Evolutionary conservation across 2,329 filamentous ascomycete genomes (phyloP), one percentile per base, ranked within the genome.

Genomic region (Fusarium xylarioides): DNA sequence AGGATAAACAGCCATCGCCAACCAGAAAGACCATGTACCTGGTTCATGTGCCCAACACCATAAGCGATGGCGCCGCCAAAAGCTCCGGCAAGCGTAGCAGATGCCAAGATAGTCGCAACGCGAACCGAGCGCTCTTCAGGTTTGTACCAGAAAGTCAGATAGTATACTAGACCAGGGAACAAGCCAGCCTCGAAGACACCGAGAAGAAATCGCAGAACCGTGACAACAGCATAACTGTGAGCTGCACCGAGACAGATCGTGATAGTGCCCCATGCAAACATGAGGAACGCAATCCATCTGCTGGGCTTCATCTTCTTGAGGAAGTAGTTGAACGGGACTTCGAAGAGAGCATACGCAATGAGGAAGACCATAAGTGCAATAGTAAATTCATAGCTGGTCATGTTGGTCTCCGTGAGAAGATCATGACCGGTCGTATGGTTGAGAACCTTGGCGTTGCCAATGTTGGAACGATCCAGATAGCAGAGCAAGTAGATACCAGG

Each of bases 51-150:
- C 0, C 90, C 90, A 58, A 93, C 91, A 0, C 86, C 91, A 62
- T 91, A 93, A 0, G 92, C 92, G 8, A 94, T 87, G 0, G 92
- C 85, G 3, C 92, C 92, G 4, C 91, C 91, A 71, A 89, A 93
- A 3, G 92, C 92, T 8, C 92, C 92, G 0, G 91, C 91, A 1
- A 93, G 83, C 0, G 92, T 91, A 3, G 91, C 89, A 16, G 85
- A 88, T 19, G 90, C 87, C 70, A 93, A 89, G 1, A 94, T 87
- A 63, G 92, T 89, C 6, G 91, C 91, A 3, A 93, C 89, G 4
- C 80, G 87, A 10, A 93, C 80, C 3, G 90, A 91, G 11, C 92
- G 85, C 80, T 94, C 91, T n/a, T 88, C 86, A 68, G 88, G 88
- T 21, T 87, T 90, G 80, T 94, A 94, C 86, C 92, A 94, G 66